These are phyloP conservation scores for Coffea eugenioides DNA, from an alignment of 257 asterid genomes.

Conservation along the genomic window DNA sequence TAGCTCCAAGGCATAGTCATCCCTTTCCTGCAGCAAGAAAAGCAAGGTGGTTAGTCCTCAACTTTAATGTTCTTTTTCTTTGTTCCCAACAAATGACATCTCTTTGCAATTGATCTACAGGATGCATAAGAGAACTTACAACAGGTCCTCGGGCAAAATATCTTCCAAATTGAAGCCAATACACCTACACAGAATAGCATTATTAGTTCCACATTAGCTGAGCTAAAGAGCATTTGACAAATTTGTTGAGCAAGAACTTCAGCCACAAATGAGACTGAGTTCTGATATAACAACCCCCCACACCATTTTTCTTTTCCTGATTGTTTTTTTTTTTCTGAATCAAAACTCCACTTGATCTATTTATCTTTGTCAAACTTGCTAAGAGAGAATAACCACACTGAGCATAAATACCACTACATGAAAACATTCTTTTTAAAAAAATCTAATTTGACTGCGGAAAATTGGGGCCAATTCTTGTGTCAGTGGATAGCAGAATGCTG, in stretches of 20 bases:
- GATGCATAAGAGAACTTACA: slow-evolving; percentile 43
- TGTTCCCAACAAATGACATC: background rate
- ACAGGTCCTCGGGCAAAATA: slow-evolving; percentile 96
- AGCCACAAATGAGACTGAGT: background rate
- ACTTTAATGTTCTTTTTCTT: background rate
- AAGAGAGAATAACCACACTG: background rate
- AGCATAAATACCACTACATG: background rate
- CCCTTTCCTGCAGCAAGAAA: slow-evolving; percentile 73
- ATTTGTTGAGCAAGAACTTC: background rate
- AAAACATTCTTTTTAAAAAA: background rate
- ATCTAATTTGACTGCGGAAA: background rate
- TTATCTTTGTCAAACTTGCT: background rate
- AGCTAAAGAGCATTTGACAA: background rate
- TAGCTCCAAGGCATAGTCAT: slow-evolving; percentile 90
- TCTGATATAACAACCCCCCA: background rate
- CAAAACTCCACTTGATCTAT: background rate
- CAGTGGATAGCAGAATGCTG: background rate
- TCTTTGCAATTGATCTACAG: background rate
- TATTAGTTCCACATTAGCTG: background rate
- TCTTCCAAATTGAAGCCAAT: slow-evolving; percentile 98
- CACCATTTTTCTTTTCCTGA: background rate
- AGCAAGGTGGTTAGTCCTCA: slow-evolving; percentile 1
- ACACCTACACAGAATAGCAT: slow-evolving; percentile 54
- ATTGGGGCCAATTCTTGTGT: background rate
- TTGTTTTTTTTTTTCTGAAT: background rate